Evolutionary conservation across 2,329 filamentous ascomycete genomes (phyloP).

Genomic region (Botrytis pseudocinerea): DNA sequence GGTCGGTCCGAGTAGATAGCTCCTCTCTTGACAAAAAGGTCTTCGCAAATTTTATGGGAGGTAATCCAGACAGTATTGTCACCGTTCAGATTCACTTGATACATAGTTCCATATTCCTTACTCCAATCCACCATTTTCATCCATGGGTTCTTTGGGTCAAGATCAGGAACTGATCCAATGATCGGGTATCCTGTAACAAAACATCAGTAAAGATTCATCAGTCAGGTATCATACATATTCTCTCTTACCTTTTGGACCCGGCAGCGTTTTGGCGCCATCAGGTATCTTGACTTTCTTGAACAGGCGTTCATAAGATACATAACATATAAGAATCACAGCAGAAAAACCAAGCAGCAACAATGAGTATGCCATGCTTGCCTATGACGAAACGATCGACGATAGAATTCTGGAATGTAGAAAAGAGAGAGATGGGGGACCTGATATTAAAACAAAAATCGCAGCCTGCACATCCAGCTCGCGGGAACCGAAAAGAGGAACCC

Average conservation of each 20-base stretch:
- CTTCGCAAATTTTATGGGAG: conserved; percentile 45
- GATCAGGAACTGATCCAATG: conserved; percentile 27
- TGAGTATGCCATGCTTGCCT: conserved; percentile 18
- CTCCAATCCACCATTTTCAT: conserved; percentile 45
- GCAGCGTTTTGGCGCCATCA: conserved; percentile 24
- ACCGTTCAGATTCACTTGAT: conserved; percentile 47
- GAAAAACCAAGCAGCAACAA: conserved; percentile 14
- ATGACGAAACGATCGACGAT: neutral
- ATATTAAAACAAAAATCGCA: neutral
- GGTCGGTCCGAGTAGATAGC: conserved; percentile 40
- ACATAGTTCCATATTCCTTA: conserved; percentile 45
- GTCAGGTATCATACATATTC: neutral
- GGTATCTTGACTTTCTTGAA: conserved; percentile 21
- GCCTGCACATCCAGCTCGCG: neutral
- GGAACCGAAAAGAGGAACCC: neutral
- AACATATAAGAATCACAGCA: conserved; percentile 14
- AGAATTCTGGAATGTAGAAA: neutral
- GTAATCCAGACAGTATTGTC: conserved; percentile 43
- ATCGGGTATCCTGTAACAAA: conserved; percentile 25
- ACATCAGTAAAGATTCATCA: neutral
- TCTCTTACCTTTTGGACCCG: conserved; percentile 27
- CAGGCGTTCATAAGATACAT: conserved; percentile 13
- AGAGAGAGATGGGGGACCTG: neutral
- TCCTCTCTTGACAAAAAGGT: conserved; percentile 46
- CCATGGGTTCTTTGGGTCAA: conserved; percentile 42